phyloP scores from a whole-genome alignment of 371 early-diverging fungal species.

The Apophysomyces sp. region DNA sequence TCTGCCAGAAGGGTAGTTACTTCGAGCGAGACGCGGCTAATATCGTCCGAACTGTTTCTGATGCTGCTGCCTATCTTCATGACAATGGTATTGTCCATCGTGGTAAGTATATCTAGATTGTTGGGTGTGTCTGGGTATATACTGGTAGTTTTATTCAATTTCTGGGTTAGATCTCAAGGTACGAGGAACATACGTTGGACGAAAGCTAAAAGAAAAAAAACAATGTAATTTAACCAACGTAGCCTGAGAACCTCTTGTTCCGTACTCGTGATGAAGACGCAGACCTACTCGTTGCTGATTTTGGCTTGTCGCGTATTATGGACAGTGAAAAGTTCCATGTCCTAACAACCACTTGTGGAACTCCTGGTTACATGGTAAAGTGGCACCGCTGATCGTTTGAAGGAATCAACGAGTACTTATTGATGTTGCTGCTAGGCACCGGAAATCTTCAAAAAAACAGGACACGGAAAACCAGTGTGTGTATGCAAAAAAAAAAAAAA shows the following conservation, averaged over 20 bases:
- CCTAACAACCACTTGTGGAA: conserved; percentile 83
- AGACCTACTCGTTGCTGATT: conserved; percentile 85
- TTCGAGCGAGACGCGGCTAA: conserved; percentile 86
- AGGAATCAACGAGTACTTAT: neutral
- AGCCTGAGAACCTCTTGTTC: conserved; percentile 90
- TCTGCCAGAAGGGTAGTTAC: conserved; percentile 76
- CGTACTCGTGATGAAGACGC: conserved; percentile 69
- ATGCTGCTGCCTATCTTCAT: conserved; percentile 83
- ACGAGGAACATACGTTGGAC: too few relatives aligned
- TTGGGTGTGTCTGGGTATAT: neutral
- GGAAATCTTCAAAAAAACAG: conserved; percentile 74
- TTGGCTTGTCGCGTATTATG: conserved; percentile 82
- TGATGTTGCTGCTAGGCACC: conserved; percentile 59
- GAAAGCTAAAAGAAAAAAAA: neutral
- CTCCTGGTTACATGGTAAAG: conserved; percentile 79
- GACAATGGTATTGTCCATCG: conserved; percentile 86
- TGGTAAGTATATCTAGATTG: conserved; percentile 49
- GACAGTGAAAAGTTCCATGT: conserved; percentile 77
- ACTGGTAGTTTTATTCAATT: neutral
- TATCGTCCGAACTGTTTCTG: conserved; percentile 72
- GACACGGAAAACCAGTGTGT: conserved; percentile 66
- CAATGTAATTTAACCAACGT: neutral
- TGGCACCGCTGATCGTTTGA: too few relatives aligned
- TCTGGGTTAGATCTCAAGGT: neutral
- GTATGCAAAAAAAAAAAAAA: neutral